Evolutionary conservation across 139 green algal species (phyloP).

Genomic region (Coelastrella sp.): DNA sequence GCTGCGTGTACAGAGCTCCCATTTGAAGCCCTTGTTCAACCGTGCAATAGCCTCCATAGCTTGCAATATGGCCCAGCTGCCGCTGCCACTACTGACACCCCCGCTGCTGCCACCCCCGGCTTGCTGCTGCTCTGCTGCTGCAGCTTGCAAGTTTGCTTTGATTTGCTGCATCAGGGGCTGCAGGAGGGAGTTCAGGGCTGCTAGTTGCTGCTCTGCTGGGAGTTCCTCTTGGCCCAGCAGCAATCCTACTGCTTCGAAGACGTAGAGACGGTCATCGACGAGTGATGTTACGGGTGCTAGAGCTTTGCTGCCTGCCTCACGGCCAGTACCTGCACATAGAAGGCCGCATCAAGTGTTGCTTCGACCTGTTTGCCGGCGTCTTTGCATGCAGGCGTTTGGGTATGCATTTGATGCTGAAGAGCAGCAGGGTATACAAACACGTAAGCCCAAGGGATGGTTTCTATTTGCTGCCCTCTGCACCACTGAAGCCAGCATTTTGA

Average conservation of each 20-base stretch:
- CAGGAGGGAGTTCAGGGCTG: constrained; percentile 71
- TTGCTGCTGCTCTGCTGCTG: constrained; percentile 19
- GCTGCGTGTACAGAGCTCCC: constrained; percentile 64
- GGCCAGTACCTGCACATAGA: background rate
- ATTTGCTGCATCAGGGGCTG: constrained; percentile 74
- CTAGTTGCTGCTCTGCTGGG: constrained; percentile 71
- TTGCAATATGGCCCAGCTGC: constrained; percentile 30
- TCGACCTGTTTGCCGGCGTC: background rate
- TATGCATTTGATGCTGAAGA: too few species aligned
- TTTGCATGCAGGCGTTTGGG: too few species aligned
- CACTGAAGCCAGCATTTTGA: too few species aligned
- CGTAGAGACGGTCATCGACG: constrained; percentile 89
- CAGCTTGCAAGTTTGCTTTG: constrained; percentile 47
- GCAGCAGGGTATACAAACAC: too few species aligned
- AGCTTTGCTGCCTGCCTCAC: constrained; percentile 1
- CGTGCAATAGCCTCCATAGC: constrained; percentile 81
- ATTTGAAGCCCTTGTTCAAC: constrained; percentile 86
- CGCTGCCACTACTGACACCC: background rate
- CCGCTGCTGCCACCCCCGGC: background rate
- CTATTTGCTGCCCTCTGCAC: too few species aligned
- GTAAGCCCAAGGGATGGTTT: too few species aligned
- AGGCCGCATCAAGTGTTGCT: too few species aligned
- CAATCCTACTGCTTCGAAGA: constrained; percentile 90
- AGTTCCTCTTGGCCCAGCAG: constrained; percentile 88
- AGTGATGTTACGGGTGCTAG: constrained; percentile 28